A percentile compares a stretch with the other conserved stretches of the same genome.
phyloP scores from a whole-genome alignment of 257 asterid genomes.

The Capsicum chinense region DNA sequence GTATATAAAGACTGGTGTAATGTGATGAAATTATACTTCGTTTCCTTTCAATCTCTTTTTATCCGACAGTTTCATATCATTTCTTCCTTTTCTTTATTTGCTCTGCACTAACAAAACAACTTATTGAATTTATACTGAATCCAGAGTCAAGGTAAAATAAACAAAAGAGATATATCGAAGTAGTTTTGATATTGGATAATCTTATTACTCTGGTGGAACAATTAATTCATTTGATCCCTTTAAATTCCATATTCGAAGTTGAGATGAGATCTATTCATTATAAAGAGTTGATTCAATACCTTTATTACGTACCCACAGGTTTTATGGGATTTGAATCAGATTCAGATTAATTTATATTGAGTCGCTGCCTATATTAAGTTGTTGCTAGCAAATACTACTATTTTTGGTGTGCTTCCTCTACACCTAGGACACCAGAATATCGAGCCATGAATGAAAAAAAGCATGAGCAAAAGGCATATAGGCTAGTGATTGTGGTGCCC shows the following conservation, averaged over 20 bases:
- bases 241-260: background rate
- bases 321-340: background rate
- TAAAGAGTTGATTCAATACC: background rate
- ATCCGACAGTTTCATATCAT: background rate
- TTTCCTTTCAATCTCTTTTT: background rate
- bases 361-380: too few relatives aligned
- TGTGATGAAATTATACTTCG: background rate
- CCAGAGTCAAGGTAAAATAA: too few relatives aligned
- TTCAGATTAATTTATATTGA: background rate
- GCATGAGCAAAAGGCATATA: background rate
- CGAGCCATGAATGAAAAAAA: too few relatives aligned
- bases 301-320: background rate
- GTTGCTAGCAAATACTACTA: too few relatives aligned
- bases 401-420: background rate
- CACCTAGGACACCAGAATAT: background rate
- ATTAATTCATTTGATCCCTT: too few relatives aligned
- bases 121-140: background rate
- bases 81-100: background rate
- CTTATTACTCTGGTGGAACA: too few relatives aligned
- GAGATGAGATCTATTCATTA: background rate
- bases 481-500: background rate
- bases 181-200: too few relatives aligned
- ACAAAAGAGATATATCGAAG: too few relatives aligned
- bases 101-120: background rate
- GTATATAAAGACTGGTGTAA: background rate